A percentile compares a stretch with the other conserved stretches of the same genome.
These are phyloP conservation scores for Halocafeteria seosinensis DNA, from an alignment of 108 stramenopile genomes.

Conservation along the genomic window DNA sequence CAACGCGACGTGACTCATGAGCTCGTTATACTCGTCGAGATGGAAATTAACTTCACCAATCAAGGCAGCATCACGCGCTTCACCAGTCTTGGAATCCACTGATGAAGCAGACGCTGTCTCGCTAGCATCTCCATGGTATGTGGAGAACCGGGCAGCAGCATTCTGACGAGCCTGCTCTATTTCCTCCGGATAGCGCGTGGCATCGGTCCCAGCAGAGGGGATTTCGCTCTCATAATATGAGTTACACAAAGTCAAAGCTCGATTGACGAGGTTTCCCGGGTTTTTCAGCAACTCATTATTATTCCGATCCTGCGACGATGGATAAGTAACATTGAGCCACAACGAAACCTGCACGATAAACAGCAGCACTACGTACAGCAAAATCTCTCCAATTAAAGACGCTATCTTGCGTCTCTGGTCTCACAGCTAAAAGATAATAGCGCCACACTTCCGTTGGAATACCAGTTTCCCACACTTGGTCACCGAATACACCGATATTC, in stretches of 20 bases:
- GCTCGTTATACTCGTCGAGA: not conserved
- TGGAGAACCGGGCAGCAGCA: no score
- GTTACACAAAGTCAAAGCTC: not conserved
- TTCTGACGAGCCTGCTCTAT: no score
- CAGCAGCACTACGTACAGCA: no score
- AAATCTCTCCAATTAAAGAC: not conserved
- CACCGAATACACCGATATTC: constrained; percentile 1
- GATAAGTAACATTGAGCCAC: no score
- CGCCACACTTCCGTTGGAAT: not conserved
- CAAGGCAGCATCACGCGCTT: not conserved
- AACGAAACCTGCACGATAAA: no score
- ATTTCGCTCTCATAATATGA: not conserved
- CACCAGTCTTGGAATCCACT: not conserved
- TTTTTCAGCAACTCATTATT: not conserved
- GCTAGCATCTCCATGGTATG: no score
- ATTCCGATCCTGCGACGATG: not conserved
- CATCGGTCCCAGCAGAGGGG: not conserved
- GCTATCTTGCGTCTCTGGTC: not conserved
- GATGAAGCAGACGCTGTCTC: not conserved
- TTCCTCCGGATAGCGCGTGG: no score
- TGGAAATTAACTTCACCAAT: not conserved
- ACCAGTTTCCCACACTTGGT: not conserved
- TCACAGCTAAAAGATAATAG: not conserved
- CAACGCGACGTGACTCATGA: not conserved
- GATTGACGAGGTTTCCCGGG: not conserved